Evolutionary conservation across 2,329 filamentous ascomycete genomes (phyloP), one percentile per base, ranked within the genome.

Genomic region (Bipolaris cookei): DNA sequence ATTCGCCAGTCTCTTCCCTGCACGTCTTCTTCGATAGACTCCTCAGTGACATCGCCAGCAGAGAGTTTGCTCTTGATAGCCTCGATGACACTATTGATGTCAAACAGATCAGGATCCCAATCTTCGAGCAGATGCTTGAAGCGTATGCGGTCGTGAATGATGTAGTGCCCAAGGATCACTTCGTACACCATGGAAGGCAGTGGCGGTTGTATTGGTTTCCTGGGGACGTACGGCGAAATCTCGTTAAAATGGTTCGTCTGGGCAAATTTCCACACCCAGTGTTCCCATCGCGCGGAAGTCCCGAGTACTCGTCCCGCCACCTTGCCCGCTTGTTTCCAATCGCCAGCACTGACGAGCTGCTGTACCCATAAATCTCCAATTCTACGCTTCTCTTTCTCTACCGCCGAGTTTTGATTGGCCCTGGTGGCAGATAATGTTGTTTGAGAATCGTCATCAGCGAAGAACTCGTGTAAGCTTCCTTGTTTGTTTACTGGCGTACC

Each of bases 361-460:
- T 93, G 88, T 32, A 99, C 83, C 95, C 95, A 99, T 4, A 96
- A 82, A 70, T 98, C 95, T 20, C 95, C 95, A 56, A 99, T 91
- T 1, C 91, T 86, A 32, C 90, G 85, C 76, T 97, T 99, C 73
- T 99, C 94, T 65, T 89, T 91, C 60, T 95, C 90, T 0, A 89
- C 86, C 0, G 87, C 84, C 0, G 89, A 89, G 63, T 88, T 85
- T 38, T 84, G 81, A 28, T 72, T 74, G 34, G 80, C 76, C 51
- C 79, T 82, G 39, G 82, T 82, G n/a, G 83, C 83, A 0, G 86
- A 86, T 42, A 88, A 86, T 1, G 87, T 83, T 0, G 84, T 84
- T 6, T 88, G 86, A 1, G 86, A 85, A 6, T 79, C 74, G 53
- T 94, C 91, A 58, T 96, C 91, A 1, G 82, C 82, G 65, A 90